These are phyloP conservation scores for Alnus rubra DNA, from an alignment of 306 rosid genomes.

Conservation along the genomic window DNA sequence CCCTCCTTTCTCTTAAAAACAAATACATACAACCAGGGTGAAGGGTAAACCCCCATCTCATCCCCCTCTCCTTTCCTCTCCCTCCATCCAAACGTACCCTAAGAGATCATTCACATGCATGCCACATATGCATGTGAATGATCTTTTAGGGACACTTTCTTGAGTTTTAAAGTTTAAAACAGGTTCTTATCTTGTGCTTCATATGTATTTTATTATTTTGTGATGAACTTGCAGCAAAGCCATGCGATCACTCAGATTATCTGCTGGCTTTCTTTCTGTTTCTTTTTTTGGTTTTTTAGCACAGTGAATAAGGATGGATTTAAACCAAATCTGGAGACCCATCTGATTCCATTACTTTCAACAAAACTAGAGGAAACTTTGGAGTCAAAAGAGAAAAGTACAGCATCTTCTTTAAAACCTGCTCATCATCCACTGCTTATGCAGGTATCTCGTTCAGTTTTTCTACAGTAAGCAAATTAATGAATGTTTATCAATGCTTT, in stretches of 20 bases:
- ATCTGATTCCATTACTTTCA: slow-evolving; percentile 84
- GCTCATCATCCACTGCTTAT: slow-evolving; percentile 72
- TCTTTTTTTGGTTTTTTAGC: slow-evolving; percentile 54
- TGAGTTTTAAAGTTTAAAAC: background rate
- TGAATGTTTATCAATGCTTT: background rate
- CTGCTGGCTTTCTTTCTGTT: background rate
- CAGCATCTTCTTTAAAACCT: slow-evolving; percentile 49
- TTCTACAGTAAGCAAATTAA: background rate
- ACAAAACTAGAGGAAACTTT: slow-evolving; percentile 59
- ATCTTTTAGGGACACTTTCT: background rate
- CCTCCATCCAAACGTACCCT: background rate
- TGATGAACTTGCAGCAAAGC: background rate
- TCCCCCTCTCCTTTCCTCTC: background rate
- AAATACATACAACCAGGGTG: background rate
- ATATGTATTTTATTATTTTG: background rate
- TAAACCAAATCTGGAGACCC: slow-evolving; percentile 90
- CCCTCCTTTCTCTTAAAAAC: background rate
- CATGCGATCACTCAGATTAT: background rate
- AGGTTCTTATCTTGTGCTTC: background rate
- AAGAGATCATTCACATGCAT: background rate
- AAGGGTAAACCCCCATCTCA: background rate
- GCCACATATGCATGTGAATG: background rate
- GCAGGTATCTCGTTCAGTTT: slow-evolving; percentile 49
- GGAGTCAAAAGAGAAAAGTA: slow-evolving; percentile 61
- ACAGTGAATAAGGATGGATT: slow-evolving; percentile 95